Conservation (phyloP, 106 monocot genomes). For the Triglochin maritima region DNA sequence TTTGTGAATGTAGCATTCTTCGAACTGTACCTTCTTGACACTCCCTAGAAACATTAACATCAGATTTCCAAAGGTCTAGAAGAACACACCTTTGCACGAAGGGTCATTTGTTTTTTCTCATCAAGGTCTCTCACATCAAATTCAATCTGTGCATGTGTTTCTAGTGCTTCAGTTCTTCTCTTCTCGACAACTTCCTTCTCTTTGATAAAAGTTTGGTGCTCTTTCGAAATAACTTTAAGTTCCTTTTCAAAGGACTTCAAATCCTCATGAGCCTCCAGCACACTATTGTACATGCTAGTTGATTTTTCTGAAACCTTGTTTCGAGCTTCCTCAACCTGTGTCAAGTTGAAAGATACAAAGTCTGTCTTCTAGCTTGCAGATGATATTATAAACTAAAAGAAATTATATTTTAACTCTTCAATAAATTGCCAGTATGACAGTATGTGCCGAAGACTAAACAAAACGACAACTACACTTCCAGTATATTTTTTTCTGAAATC, state of each 20-base stretch:
- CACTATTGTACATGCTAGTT: conserved; percentile 49
- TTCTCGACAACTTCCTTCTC: conserved; percentile 60
- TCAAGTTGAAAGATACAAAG: background rate
- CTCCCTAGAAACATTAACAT: no score
- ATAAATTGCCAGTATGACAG: no score
- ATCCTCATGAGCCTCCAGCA: conserved; percentile 55
- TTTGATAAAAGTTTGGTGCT: conserved; percentile 59
- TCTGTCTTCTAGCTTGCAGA: no score
- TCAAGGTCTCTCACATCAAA: conserved; percentile 92
- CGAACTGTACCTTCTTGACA: background rate
- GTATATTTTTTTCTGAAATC: no score
- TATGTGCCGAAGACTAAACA: no score
- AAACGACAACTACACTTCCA: no score
- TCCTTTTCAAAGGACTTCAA: conserved; percentile 64
- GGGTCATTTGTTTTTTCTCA: conserved; percentile 51
- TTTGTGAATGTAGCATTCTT: background rate
- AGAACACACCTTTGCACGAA: conserved; percentile 63
- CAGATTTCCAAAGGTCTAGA: background rate
- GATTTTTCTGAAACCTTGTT: conserved; percentile 65
- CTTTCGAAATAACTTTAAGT: conserved; percentile 54
- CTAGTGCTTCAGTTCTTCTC: conserved; percentile 56
- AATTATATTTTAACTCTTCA: no score
- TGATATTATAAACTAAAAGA: no score
- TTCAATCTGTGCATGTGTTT: conserved; percentile 62
- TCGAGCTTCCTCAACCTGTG: conserved; percentile 67